Base-by-base conservation (phyloP, 345 rosid species). In the Citrus hindsii region DNA sequence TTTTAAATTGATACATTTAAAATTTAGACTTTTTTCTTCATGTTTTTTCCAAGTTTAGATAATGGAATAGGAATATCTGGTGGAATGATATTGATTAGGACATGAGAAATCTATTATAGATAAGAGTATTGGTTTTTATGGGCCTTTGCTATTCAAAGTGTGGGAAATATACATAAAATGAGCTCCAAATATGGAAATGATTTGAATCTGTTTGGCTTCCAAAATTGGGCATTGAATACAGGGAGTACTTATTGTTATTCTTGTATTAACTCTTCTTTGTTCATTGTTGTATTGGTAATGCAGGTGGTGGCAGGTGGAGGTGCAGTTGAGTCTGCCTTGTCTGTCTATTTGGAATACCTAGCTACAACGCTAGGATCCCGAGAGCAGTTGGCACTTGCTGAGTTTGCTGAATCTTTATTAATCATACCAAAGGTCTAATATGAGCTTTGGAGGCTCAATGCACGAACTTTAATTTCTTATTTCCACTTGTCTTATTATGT, bases 221-320 rank as follows among this genome's bases (percentile, higher is more conserved):
- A 12, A 24, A 67, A 40, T 13, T 69, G 56, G 21, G 33, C 12
- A 8, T 24, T 69, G 55, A 40, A 69, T 14, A 28, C 3, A 19
- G 21, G 42, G 27, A n/a, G 40, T 76, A 13, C 14, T 35, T 53
- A 19, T 53, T 19, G 73, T 9, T 2, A 40, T 69, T 19, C 13
- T 70, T 14, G 12, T 32, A 13, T 28, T 28, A 37, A 55, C 58
- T 76, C 48, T 42, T 67, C 68, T 65, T 24, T 53, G 40, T 38
- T 63, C 18, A 1, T 28, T 73, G 61, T 75, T 51, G 69, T 75
- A 22, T 70, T 75, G 76, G 67, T 38, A 33, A 85, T 78, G 30
- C 88, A 94, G 99, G 98, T 94, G 65, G 99, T 96, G 55, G 99
- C 98, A 1, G 99, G 98, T 75, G 99, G 99, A 80, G 99, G 98